These are phyloP conservation scores for Phytophthora citricola DNA, from an alignment of 352 stramenopile species.

Conservation along the genomic window DNA sequence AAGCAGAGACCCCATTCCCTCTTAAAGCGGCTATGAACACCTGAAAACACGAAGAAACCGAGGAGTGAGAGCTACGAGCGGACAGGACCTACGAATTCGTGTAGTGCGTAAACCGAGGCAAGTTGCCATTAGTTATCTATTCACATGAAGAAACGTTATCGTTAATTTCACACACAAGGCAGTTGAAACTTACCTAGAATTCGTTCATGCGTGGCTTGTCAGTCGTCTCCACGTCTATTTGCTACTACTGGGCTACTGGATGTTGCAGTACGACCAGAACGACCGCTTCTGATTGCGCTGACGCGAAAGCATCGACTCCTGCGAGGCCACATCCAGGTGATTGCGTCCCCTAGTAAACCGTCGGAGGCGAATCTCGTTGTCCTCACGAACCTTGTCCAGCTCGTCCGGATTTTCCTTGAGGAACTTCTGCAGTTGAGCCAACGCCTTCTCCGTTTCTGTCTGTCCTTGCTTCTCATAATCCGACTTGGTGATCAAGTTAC, in stretches of 20 bases:
- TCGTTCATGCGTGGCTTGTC: constrained; percentile 7
- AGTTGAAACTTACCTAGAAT: constrained; percentile 17
- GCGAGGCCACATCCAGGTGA: constrained; percentile 72
- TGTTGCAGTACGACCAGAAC: constrained; percentile 52
- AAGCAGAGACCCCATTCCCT: constrained; percentile 30
- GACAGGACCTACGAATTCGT: constrained; percentile 25
- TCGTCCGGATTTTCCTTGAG: constrained; percentile 76
- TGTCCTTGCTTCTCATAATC: constrained; percentile 74
- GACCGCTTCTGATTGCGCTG: constrained; percentile 40
- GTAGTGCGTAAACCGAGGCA: constrained; percentile 27
- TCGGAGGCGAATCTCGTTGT: constrained; percentile 82
- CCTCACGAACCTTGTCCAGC: constrained; percentile 79
- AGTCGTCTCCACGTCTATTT: constrained; percentile 32
- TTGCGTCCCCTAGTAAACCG: constrained; percentile 81
- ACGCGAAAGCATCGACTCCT: constrained; percentile 49
- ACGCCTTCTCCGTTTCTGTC: constrained; percentile 77
- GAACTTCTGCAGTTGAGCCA: constrained; percentile 71
- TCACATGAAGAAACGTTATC: constrained; percentile 17
- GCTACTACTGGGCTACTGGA: constrained; percentile 51
- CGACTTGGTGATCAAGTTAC: constrained; percentile 73
- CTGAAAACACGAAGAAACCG: constrained; percentile 12
- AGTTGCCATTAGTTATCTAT: constrained; percentile 21
- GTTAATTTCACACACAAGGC: constrained; percentile 7
- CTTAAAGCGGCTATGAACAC: constrained; percentile 13
- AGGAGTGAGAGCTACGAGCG: constrained; percentile 16